Conservation (phyloP, 148 eudicot genomes). For the Arbutus unedo region DNA sequence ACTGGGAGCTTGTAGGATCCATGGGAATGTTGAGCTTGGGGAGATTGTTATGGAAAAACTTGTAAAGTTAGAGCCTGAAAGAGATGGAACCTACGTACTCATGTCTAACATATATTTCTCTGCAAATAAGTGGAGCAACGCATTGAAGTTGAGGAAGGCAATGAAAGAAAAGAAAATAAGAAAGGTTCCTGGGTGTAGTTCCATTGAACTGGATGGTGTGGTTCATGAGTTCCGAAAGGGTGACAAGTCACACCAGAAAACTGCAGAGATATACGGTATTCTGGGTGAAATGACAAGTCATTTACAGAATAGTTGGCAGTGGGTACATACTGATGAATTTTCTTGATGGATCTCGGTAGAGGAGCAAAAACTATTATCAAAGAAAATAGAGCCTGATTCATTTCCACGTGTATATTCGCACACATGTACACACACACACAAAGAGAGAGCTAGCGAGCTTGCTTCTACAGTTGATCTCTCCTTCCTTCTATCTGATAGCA, state of each 20-base stretch:
- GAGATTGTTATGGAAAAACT: conserved; percentile 25
- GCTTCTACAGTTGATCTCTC: neutral
- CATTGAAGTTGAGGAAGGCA: conserved; percentile 22
- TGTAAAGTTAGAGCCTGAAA: conserved; percentile 17
- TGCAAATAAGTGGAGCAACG: conserved; percentile 23
- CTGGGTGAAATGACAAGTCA: conserved; percentile 10
- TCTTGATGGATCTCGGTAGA: neutral
- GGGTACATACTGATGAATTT: conserved; percentile 9
- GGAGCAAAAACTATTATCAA: neutral
- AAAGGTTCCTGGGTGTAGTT: conserved; percentile 34
- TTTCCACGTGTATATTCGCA: neutral
- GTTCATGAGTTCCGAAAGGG: conserved; percentile 34
- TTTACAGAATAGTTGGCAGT: conserved; percentile 11
- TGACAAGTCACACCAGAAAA: conserved; percentile 25
- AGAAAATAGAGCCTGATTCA: neutral
- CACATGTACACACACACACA: no score
- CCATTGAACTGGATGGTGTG: conserved; percentile 28
- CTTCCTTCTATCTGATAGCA: neutral
- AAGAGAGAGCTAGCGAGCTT: neutral
- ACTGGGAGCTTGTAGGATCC: conserved; percentile 32
- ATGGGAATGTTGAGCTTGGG: conserved; percentile 26
- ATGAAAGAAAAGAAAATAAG: conserved; percentile 23
- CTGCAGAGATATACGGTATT: conserved; percentile 17
- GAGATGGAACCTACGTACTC: conserved; percentile 30
- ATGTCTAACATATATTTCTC: conserved; percentile 32